These are phyloP conservation scores for Licmophora abbreviata DNA, from an alignment of 108 stramenopile species.

Conservation along the genomic window DNA sequence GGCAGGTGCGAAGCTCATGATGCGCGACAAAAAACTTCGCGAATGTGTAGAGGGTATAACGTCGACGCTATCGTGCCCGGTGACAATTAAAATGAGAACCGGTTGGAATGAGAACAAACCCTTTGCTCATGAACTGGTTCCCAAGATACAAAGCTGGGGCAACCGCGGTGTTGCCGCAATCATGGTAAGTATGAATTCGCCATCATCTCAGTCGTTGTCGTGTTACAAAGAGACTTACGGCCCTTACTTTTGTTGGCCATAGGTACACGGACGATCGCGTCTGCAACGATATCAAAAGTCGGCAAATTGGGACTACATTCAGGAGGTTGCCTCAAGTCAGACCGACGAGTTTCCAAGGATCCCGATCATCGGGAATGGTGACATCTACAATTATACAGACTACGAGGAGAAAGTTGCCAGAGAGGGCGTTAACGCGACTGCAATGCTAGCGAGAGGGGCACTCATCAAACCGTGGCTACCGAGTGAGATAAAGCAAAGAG, in stretches of 20 bases:
- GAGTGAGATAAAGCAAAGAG: constrained; percentile 92
- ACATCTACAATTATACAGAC: constrained; percentile 86
- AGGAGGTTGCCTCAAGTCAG: constrained; percentile 62
- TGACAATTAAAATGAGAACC: constrained; percentile 96
- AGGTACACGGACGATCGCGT: constrained; percentile 94
- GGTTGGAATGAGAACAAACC: constrained; percentile 92
- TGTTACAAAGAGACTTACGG: no score
- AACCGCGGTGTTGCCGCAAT: constrained; percentile 61
- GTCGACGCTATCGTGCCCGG: constrained; percentile 57
- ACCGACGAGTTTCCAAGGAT: constrained; percentile 42
- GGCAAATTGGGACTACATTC: constrained; percentile 96
- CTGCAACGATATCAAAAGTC: constrained; percentile 87
- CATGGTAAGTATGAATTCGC: no score
- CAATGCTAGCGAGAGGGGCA: constrained; percentile 96
- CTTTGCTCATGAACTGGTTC: constrained; percentile 80
- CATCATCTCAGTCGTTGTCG: no score
- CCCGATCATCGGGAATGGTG: constrained; percentile 97
- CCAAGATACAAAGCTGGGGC: constrained; percentile 75
- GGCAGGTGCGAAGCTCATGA: constrained; percentile 86
- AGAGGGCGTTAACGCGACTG: constrained; percentile 60
- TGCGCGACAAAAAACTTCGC: constrained; percentile 65
- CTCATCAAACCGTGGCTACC: constrained; percentile 99
- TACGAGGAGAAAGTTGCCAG: constrained; percentile 71
- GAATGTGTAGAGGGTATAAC: constrained; percentile 72
- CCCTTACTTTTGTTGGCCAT: no score